Evolutionary conservation across 768 basidiomycete genomes (phyloP).

Genomic region (Coprinopsis strossmayeri): DNA sequence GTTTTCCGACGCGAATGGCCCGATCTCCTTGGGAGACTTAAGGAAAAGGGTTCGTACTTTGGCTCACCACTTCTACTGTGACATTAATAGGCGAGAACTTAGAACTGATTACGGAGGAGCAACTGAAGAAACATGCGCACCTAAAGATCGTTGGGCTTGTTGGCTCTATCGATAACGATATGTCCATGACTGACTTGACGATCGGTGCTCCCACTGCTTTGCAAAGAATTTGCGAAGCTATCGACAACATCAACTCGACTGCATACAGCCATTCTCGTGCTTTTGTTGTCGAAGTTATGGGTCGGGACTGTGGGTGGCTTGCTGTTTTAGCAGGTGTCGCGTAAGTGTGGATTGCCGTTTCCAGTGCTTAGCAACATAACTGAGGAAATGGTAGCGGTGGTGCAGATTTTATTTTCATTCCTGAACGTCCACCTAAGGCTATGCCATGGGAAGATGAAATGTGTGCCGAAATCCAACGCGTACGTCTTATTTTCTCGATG

Average conservation of each 20-base stretch:
- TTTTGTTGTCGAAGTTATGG: constrained; percentile 99
- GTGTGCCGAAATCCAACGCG: constrained; percentile 78
- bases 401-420: constrained; percentile 97
- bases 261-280: constrained; percentile 94
- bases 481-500: too few relatives aligned
- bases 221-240: constrained; percentile 94
- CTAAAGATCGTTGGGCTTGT: constrained; percentile 98
- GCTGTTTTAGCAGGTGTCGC: constrained; percentile 90
- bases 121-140: constrained; percentile 67
- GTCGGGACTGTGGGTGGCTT: constrained; percentile 99
- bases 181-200: constrained; percentile 96
- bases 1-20: constrained; percentile 95
- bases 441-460: constrained; percentile 89
- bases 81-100: constrained; percentile 7
- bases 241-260: constrained; percentile 97
- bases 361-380: not conserved
- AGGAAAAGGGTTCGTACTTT: constrained; percentile 43
- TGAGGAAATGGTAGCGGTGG: constrained; percentile 49
- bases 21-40: constrained; percentile 63
- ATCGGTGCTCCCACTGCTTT: constrained; percentile 95
- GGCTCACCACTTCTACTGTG: not conserved
- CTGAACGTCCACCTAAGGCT: constrained; percentile 76
- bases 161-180: constrained; percentile 98
- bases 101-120: constrained; percentile 73
- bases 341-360: constrained; percentile 34